phyloP scores from a whole-genome alignment of 2,329 filamentous ascomycete genomes.

The Colletotrichum sp. region DNA sequence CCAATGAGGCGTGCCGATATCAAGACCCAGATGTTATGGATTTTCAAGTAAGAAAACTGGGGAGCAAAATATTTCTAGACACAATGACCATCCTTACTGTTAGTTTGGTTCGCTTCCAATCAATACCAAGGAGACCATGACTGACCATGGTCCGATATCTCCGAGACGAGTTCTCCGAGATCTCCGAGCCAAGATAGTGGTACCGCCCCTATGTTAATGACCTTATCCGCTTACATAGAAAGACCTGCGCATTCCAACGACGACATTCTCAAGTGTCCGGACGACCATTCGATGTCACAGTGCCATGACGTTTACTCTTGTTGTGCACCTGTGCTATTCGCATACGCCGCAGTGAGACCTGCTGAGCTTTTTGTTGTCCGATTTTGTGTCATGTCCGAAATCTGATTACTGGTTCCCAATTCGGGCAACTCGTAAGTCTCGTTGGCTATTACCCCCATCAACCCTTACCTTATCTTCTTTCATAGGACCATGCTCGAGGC shows the following conservation, averaged over 20 bases:
- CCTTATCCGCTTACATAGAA: background rate
- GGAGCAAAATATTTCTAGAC: no score
- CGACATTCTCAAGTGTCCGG: background rate
- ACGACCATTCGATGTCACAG: background rate
- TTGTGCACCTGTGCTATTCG: background rate
- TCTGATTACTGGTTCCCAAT: background rate
- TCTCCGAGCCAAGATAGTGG: background rate
- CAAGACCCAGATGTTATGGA: no score
- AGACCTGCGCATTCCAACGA: background rate
- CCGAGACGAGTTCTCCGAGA: background rate
- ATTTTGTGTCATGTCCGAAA: background rate
- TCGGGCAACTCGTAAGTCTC: background rate
- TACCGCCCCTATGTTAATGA: background rate
- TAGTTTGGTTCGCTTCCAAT: background rate
- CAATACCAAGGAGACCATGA: background rate
- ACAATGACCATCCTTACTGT: no score
- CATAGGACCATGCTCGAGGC: background rate
- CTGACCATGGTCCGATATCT: background rate
- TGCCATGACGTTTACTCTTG: background rate
- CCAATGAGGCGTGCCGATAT: no score
- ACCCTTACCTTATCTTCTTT: no score
- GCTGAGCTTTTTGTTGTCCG: background rate
- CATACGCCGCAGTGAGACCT: background rate
- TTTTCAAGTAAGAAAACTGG: no score
- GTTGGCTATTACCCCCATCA: background rate